Evolutionary conservation across 176 grass and related monocot species (phyloP).

Genomic region (Oryza meridionalis): DNA sequence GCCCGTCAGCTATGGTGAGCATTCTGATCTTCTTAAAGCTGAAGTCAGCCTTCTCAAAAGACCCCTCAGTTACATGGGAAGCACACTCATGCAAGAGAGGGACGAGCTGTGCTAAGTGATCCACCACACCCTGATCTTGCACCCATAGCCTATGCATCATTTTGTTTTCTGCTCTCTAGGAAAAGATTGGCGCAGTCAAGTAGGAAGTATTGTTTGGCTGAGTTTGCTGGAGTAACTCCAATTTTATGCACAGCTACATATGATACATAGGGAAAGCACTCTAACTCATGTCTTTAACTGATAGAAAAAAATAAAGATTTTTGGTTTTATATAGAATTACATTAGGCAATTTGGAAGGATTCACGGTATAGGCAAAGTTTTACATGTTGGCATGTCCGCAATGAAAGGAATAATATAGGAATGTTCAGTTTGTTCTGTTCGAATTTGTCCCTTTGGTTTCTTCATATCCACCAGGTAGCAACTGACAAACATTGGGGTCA

Average conservation of each 20-base stretch:
- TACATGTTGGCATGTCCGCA: too few species aligned
- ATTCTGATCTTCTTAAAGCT: slow-evolving; percentile 31
- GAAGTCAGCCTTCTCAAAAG: slow-evolving; percentile 10
- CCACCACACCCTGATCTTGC: neutral
- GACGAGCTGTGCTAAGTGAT: slow-evolving; percentile 19
- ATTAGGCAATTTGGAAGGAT: too few species aligned
- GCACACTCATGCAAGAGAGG: slow-evolving; percentile 20
- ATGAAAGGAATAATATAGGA: neutral
- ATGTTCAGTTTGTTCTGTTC: neutral
- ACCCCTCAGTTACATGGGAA: slow-evolving; percentile 13
- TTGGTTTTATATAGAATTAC: too few species aligned
- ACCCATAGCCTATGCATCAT: too few species aligned
- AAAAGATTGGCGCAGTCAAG: too few species aligned
- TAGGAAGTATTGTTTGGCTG: neutral
- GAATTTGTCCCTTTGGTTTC: neutral
- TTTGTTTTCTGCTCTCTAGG: neutral
- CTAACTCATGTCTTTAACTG: too few species aligned
- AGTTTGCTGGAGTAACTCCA: neutral
- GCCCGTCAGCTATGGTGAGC: slow-evolving; percentile 20
- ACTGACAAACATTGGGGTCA: neutral
- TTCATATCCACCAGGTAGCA: neutral
- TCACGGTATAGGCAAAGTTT: too few species aligned
- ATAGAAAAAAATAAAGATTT: too few species aligned
- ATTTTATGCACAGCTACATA: too few species aligned
- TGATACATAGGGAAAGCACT: too few species aligned